Evolutionary conservation across 2,329 filamentous ascomycete genomes (phyloP).

Genomic region (Neonectria punicea): DNA sequence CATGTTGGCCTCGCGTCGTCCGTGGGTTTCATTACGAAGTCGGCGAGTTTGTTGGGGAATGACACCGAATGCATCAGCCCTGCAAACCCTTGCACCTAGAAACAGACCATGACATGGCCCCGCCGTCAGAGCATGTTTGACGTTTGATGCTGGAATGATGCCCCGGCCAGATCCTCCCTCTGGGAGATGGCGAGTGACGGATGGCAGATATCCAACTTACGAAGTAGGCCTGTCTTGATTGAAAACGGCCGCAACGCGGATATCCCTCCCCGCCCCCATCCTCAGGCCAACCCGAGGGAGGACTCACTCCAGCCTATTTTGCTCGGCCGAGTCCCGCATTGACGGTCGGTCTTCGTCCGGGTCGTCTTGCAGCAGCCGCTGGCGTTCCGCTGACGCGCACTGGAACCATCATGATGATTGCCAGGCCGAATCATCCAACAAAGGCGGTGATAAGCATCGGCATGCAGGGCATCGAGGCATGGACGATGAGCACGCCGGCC

Average conservation of each 20-base stretch:
- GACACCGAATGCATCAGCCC: constrained; percentile 19
- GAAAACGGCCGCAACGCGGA: constrained; percentile 24
- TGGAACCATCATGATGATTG: constrained; percentile 23
- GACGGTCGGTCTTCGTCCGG: constrained; percentile 20
- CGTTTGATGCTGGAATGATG: constrained; percentile 29
- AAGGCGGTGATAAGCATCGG: constrained; percentile 35
- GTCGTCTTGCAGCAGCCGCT: background rate
- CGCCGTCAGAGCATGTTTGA: constrained; percentile 8
- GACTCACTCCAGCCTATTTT: constrained; percentile 16
- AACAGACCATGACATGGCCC: constrained; percentile 31
- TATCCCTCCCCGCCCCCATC: constrained; percentile 18
- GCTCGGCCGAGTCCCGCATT: constrained; percentile 28
- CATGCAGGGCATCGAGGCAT: constrained; percentile 24
- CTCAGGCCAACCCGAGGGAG: background rate
- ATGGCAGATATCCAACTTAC: constrained; percentile 1
- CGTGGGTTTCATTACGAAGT: constrained; percentile 28
- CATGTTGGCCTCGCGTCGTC: constrained; percentile 7
- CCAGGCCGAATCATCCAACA: constrained; percentile 34
- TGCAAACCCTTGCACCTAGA: constrained; percentile 19
- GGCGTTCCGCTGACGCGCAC: constrained; percentile 7
- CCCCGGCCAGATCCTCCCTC: constrained; percentile 19
- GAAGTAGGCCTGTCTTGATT: constrained; percentile 12
- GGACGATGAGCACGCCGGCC: constrained; percentile 12
- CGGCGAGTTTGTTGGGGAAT: constrained; percentile 31
- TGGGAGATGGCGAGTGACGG: constrained; percentile 1